phyloP scores from a whole-genome alignment of 1,284 basidiomycete species.

The Heliocybe sulcata region DNA sequence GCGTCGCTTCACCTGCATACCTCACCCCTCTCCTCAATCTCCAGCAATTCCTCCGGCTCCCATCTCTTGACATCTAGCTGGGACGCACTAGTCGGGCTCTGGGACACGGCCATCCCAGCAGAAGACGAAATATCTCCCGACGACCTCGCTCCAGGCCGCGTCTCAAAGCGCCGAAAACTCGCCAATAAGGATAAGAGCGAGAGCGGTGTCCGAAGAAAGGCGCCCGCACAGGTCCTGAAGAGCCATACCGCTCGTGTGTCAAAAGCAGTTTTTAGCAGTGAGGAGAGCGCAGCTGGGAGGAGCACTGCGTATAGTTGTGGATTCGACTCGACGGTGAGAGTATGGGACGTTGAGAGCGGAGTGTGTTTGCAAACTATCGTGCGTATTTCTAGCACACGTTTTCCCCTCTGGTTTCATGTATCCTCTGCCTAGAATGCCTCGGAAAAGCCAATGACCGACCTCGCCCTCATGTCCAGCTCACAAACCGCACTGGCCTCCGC shows the following conservation, averaged over 20 bases:
- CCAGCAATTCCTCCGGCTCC: conserved; percentile 42
- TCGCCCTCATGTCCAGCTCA: conserved; percentile 36
- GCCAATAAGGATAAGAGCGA: conserved; percentile 14
- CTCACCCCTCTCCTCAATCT: conserved; percentile 62
- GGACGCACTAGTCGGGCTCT: conserved; percentile 78
- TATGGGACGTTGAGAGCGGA: conserved; percentile 67
- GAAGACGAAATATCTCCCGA: conserved; percentile 51
- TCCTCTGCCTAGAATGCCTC: conserved; percentile 41
- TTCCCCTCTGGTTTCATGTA: neutral
- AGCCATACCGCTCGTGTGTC: conserved; percentile 73
- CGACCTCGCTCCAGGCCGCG: conserved; percentile 9
- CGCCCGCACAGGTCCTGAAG: conserved; percentile 59
- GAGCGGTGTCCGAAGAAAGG: conserved; percentile 42
- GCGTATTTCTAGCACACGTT: conserved; percentile 25
- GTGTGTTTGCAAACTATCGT: conserved; percentile 64
- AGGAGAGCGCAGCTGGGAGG: conserved; percentile 13
- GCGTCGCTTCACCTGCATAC: conserved; percentile 73
- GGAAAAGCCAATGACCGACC: conserved; percentile 64
- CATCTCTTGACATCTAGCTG: conserved; percentile 72
- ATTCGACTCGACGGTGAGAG: conserved; percentile 69
- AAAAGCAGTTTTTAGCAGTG: conserved; percentile 41
- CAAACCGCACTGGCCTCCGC: conserved; percentile 49
- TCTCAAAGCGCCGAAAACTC: conserved; percentile 44
- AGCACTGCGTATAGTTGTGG: conserved; percentile 58
- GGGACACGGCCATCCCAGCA: conserved; percentile 56